phyloP scores from a whole-genome alignment of 768 basidiomycete genomes.

The Leucocoprinus leucothites region DNA sequence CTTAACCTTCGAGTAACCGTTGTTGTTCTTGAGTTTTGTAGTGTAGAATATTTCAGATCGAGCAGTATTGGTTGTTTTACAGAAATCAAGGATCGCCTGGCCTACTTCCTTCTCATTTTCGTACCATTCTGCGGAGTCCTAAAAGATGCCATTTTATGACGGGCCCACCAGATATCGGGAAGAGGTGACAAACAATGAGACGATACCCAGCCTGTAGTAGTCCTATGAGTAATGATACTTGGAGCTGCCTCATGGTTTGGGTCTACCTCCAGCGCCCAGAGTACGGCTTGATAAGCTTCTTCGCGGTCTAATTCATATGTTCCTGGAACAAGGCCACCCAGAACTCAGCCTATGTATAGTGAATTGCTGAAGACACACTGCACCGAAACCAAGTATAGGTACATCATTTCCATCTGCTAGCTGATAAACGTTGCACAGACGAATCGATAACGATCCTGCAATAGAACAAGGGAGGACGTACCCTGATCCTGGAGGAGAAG shows the following conservation, averaged over 20 bases:
- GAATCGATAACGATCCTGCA: slow-evolving; percentile 2
- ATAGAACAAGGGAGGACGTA: not conserved
- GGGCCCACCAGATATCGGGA: no score
- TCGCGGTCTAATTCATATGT: slow-evolving; percentile 54
- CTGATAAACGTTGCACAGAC: slow-evolving; percentile 19
- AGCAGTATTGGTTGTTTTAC: slow-evolving; percentile 27
- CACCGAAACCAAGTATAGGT: slow-evolving; percentile 54
- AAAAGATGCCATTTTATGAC: not conserved
- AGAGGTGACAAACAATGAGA: not conserved
- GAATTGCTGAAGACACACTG: not conserved
- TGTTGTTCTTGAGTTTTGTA: slow-evolving; percentile 64
- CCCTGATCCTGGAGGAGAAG: not conserved
- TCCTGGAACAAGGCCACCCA: slow-evolving; percentile 20
- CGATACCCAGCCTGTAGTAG: not conserved
- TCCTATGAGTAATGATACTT: not conserved
- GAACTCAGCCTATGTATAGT: not conserved
- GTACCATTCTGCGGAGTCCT: slow-evolving; percentile 6
- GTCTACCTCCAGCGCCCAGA: slow-evolving; percentile 5
- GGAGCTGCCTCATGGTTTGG: not conserved
- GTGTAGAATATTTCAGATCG: slow-evolving; percentile 66
- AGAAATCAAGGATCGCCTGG: slow-evolving; percentile 1
- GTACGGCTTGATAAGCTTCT: slow-evolving; percentile 23
- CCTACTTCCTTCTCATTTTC: slow-evolving; percentile 3
- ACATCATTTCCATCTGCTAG: slow-evolving; percentile 51
- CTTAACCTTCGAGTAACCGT: slow-evolving; percentile 44